Evolutionary conservation across 129 eudicot species (phyloP), one percentile per base, ranked within the genome.

Genomic region (sunflower (Helianthus annuus)): DNA sequence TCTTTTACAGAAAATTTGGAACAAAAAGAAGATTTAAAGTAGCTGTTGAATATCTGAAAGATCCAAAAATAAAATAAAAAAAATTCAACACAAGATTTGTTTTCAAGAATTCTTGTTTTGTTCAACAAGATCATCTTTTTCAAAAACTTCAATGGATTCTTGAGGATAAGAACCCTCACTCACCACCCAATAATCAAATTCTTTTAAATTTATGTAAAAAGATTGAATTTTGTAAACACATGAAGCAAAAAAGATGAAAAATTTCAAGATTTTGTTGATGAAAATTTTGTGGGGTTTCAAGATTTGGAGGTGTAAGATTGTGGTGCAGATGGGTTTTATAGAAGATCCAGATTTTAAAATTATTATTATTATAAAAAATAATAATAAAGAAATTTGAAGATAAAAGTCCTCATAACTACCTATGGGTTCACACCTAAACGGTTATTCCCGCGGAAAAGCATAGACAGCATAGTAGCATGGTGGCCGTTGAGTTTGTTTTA

Each of bases 31-130:
- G 36, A 32, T 32, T 2, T 19, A 12, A 45, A 51, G 29, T 56
- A 6, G 80, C 82, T 86, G 75, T 85, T 87, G 54, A 81, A 85
- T 77, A 83, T 85, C 15, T 90, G 91, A 68, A 87, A 87, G 5
- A 90, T 90, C 97, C 95, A 90, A 75, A 90, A 90, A 56, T 83
- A 87, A 61, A 90, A 90, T 76, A 89, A 0, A 27, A 27, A 87
- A 7, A 17, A 45, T 14, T 13, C n/a, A n/a, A n/a, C 83, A 68
- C 79, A 77, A 15, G 81, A 71, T 52, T 85, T 90, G 13, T 70
- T 80, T 53, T 87, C 91, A 85, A 81, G 80, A 74, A 79, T 69
- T 86, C 69, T 76, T 71, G 66, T 83, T 84, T 80, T 81, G 82
- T 77, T 71, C 82, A 78, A 80, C 93, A 85, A 59, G 78, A 83